A percentile compares a stretch with the other conserved stretches of the same genome.
Evolutionary conservation across 768 basidiomycete genomes (phyloP).

Genomic region (Termitomyces sp.): DNA sequence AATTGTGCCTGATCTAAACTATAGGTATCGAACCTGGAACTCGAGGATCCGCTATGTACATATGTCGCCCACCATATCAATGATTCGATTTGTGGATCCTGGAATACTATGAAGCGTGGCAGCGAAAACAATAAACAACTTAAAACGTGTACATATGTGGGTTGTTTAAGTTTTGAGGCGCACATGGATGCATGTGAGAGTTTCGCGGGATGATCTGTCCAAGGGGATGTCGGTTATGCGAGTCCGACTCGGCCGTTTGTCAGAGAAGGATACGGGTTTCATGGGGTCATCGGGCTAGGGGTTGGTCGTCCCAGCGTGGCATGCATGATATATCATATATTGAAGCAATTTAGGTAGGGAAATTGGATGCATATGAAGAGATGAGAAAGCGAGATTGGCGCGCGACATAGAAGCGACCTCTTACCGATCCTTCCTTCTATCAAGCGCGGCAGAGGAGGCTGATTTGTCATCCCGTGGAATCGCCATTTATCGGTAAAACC

Average conservation of each 20-base stretch:
- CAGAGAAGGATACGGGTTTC: too few species aligned
- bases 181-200: neutral
- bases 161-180: neutral
- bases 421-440: neutral
- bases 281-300: too few species aligned
- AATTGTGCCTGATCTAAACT: too few species aligned
- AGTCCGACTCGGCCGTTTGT: neutral
- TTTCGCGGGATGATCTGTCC: neutral
- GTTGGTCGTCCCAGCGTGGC: neutral
- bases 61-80: neutral
- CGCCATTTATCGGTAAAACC: neutral
- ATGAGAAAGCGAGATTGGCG: neutral
- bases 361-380: too few species aligned
- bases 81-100: conserved; percentile 2
- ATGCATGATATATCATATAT: neutral
- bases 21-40: too few species aligned
- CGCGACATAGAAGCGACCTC: neutral
- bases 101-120: neutral
- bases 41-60: too few species aligned
- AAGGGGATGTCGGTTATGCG: neutral
- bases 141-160: neutral
- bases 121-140: neutral
- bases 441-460: neutral
- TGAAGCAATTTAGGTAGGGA: neutral
- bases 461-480: neutral